Evolutionary conservation across 179 eudicot genomes (phyloP).

Genomic region (Drosera spatulata): DNA sequence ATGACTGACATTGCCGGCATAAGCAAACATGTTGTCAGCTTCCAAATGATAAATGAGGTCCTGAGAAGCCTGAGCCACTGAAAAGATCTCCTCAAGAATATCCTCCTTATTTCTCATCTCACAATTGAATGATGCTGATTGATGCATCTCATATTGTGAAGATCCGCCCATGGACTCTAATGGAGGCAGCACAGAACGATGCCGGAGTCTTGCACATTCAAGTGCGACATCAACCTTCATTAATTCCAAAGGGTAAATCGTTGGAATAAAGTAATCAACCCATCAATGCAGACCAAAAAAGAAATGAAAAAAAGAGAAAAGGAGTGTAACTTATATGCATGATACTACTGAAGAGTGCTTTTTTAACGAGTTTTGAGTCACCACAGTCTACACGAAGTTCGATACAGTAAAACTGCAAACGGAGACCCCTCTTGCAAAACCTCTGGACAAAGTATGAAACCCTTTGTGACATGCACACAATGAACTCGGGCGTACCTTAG

Average conservation of each 20-base stretch:
- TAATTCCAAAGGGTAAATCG: not conserved
- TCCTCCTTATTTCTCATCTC: slow-evolving; percentile 12
- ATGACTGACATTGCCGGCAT: not conserved
- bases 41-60: slow-evolving; percentile 27
- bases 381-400: no score
- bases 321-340: no score
- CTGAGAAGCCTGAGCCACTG: slow-evolving; percentile 58
- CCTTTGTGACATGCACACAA: slow-evolving; percentile 18
- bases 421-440: not conserved
- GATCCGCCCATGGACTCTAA: slow-evolving; percentile 25
- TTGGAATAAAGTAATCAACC: not conserved
- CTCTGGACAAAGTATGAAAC: not conserved
- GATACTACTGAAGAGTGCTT: no score
- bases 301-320: no score
- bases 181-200: slow-evolving; percentile 60
- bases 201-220: slow-evolving; percentile 85
- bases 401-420: no score
- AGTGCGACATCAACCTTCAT: slow-evolving; percentile 72
- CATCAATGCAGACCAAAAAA: not conserved
- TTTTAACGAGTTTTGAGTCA: no score
- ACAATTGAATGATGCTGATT: not conserved
- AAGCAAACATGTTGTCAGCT: not conserved
- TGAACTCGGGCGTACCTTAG: slow-evolving; percentile 10
- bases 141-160: not conserved
- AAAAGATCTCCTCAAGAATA: slow-evolving; percentile 42